phyloP scores from a whole-genome alignment of 208 protist genomes.

The Trypanosoma cruzi region DNA sequence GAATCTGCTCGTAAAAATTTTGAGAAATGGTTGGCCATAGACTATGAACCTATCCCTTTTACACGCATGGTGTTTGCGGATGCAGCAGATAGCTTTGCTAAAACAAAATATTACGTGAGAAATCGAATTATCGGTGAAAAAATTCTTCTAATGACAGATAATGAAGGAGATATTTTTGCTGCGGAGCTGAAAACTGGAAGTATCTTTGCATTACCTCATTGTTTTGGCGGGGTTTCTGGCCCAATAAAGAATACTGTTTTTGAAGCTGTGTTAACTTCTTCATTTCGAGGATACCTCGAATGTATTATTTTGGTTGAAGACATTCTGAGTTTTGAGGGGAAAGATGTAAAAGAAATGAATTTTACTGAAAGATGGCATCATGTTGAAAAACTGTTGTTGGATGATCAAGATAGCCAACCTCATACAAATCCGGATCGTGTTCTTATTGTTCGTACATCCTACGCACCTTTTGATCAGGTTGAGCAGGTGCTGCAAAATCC shows the following conservation, averaged over 20 bases:
- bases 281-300: conserved; percentile 50
- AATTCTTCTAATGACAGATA: conserved; percentile 57
- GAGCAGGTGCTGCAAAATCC: conserved; percentile 39
- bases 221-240: conserved; percentile 37
- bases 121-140: conserved; percentile 40
- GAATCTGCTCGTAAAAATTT: conserved; percentile 36
- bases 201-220: conserved; percentile 69
- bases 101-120: conserved; percentile 47
- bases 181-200: conserved; percentile 50
- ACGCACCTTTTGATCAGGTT: conserved; percentile 35
- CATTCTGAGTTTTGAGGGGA: conserved; percentile 65
- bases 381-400: conserved; percentile 56
- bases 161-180: conserved; percentile 63
- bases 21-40: conserved; percentile 29
- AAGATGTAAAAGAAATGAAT: conserved; percentile 43
- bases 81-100: conserved; percentile 64
- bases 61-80: conserved; percentile 64
- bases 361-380: conserved; percentile 68
- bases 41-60: conserved; percentile 38
- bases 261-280: conserved; percentile 58
- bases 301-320: conserved; percentile 81
- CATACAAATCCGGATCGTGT: conserved; percentile 53
- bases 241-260: conserved; percentile 57
- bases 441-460: conserved; percentile 60
- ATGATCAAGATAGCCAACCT: conserved; percentile 70